Conservation (phyloP, 305 asterid genomes). For the Solanum chacoense region DNA sequence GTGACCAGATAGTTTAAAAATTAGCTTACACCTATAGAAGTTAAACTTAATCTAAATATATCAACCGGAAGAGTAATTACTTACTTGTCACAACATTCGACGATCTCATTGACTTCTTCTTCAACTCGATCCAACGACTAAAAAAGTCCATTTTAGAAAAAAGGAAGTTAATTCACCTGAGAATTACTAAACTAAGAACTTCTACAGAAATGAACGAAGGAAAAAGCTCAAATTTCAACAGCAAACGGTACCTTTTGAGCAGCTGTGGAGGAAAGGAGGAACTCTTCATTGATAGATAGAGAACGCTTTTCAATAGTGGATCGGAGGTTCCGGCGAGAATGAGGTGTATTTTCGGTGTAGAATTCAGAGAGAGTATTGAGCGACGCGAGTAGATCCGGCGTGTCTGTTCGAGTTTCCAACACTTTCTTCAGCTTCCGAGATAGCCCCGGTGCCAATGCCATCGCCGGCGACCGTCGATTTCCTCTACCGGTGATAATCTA, state of each 20-base stretch:
- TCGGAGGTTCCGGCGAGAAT: constrained; percentile 85
- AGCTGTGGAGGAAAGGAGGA: constrained; percentile 62
- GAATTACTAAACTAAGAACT: background rate
- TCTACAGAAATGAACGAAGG: background rate
- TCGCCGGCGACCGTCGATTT: constrained; percentile 20
- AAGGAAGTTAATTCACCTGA: background rate
- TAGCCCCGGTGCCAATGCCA: constrained; percentile 98
- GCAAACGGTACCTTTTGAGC: constrained; percentile 48
- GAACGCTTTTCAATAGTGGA: constrained; percentile 91
- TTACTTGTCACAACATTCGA: constrained; percentile 88
- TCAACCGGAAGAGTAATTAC: constrained; percentile 1
- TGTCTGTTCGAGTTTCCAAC: constrained; percentile 87
- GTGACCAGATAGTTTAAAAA: background rate
- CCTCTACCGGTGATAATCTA: constrained; percentile 6
- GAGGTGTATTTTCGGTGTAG: constrained; percentile 69
- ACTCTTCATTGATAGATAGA: constrained; percentile 83
- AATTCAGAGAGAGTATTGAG: constrained; percentile 81
- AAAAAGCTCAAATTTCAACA: constrained; percentile 22
- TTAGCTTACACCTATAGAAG: background rate
- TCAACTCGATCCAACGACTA: constrained; percentile 93
- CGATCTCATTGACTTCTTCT: constrained; percentile 84
- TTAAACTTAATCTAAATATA: background rate
- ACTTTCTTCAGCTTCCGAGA: constrained; percentile 99
- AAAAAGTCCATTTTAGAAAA: constrained; percentile 1
- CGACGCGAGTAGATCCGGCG: constrained; percentile 77